Evolutionary conservation across 306 rosid genomes (phyloP).

Genomic region (Ochetophila trinervis): DNA sequence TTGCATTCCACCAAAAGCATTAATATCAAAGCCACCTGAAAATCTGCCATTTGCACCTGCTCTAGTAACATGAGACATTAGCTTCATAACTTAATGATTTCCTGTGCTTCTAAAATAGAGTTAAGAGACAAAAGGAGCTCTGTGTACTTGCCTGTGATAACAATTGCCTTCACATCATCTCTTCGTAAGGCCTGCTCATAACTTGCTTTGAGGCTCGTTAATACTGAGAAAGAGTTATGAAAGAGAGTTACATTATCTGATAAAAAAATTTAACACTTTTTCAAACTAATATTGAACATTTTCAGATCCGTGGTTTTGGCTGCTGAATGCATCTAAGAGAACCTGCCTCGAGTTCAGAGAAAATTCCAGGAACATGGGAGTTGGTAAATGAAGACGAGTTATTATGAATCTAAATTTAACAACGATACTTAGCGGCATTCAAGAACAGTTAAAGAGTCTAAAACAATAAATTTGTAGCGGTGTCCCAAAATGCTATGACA

Average conservation of each 20-base stretch:
- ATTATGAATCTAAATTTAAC: not conserved
- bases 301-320: not conserved
- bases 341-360: not conserved
- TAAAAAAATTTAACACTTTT: not conserved
- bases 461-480: too few species aligned
- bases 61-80: conserved; percentile 21
- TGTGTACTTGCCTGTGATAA: conserved; percentile 57
- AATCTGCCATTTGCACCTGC: conserved; percentile 84
- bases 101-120: not conserved
- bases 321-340: not conserved
- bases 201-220: conserved; percentile 60
- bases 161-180: conserved; percentile 89
- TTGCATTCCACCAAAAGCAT: conserved; percentile 65
- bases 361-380: not conserved
- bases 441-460: too few species aligned
- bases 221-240: conserved; percentile 37
- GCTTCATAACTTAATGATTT: conserved; percentile 13
- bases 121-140: conserved; percentile 11
- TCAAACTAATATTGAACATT: not conserved
- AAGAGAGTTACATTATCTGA: not conserved
- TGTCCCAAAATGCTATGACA: too few species aligned
- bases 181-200: conserved; percentile 69
- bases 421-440: not conserved
- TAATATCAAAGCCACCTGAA: conserved; percentile 96
- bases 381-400: not conserved